phyloP scores from a whole-genome alignment of 306 rosid genomes.

The Rubus idaeus region DNA sequence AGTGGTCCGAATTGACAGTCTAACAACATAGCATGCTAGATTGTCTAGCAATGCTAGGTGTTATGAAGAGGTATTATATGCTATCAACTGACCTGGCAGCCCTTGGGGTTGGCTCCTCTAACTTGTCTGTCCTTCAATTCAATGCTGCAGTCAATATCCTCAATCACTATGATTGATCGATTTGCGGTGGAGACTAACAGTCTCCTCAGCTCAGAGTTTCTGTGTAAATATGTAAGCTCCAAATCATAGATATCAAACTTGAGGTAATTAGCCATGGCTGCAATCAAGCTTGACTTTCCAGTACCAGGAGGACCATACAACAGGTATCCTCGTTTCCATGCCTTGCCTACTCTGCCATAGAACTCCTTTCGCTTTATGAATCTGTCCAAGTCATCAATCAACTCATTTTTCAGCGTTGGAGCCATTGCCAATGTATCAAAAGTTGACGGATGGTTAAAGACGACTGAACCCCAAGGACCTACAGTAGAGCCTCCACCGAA shows the following conservation, averaged over 20 bases:
- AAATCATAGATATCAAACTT: slow-evolving; percentile 54
- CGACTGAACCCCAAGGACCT: slow-evolving; percentile 26
- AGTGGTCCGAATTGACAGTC: no score
- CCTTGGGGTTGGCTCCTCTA: slow-evolving; percentile 5
- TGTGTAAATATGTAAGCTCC: slow-evolving; percentile 32
- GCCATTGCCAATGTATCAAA: slow-evolving; percentile 49
- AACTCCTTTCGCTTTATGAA: slow-evolving; percentile 38
- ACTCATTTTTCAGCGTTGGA: slow-evolving; percentile 30
- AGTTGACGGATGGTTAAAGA: slow-evolving; percentile 40
- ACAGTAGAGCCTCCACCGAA: neutral
- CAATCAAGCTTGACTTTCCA: slow-evolving; percentile 54
- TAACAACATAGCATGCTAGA: no score
- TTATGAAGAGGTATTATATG: no score
- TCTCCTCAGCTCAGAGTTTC: slow-evolving; percentile 23
- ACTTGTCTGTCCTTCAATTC: slow-evolving; percentile 32
- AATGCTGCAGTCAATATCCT: slow-evolving; percentile 54
- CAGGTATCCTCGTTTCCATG: slow-evolving; percentile 61
- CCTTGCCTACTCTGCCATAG: slow-evolving; percentile 43
- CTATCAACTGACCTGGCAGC: slow-evolving; percentile 25
- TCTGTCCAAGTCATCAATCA: slow-evolving; percentile 43
- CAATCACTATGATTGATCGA: slow-evolving; percentile 50
- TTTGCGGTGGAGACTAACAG: slow-evolving; percentile 42
- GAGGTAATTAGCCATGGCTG: slow-evolving; percentile 53
- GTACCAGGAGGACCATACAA: slow-evolving; percentile 63
- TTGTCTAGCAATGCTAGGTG: no score